Evolutionary conservation across 257 asterid species (phyloP), one percentile per base, ranked within the genome.

Genomic region (Lantana camara): DNA sequence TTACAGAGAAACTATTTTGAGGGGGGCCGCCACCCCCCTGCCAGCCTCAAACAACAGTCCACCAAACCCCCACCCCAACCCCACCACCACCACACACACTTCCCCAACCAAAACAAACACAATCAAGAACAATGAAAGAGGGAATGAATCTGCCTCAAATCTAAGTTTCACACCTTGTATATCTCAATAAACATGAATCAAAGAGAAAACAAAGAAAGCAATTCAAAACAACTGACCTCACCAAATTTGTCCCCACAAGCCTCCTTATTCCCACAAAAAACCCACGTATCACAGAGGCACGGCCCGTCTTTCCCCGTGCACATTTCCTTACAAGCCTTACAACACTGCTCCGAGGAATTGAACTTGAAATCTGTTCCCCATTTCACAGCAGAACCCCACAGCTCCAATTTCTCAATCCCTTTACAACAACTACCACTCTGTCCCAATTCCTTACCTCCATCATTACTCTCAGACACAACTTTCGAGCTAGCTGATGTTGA

Each of bases 281-380:
- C 99, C 98, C 97, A 93, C 0, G 99, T 37, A 87, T 93, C 85
- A 68, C 99, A 93, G 63, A 85, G 85, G 32, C 99, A 93, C n/a
- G 91, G 91, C 57, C 99, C 99, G 12, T 80, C 82, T 4, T 79
- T 83, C 8, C 95, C 92, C 0, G 79, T 84, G 53, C 98, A 93
- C 96, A 93, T 83, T 21, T 67, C 82, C 55, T 77, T 80, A 70
- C 98, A 93, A 51, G 98, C 91, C 42, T 67, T 47, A 35, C 98
- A 93, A 65, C 98, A 93, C 40, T 77, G 82, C 24, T 75, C 74
- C 10, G 97, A 72, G 4, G 95, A 80, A 82, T 85, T 83, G 53
- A 93, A 71, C 88, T 87, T 93, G 77, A 89, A 89, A 55, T 93
- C 91, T 0, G 95, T 60, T 29, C 98, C 98, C 98, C 98, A 93